Evolutionary conservation across 176 grass and related monocot species (phyloP).

Genomic region (Zoysia japonica): DNA sequence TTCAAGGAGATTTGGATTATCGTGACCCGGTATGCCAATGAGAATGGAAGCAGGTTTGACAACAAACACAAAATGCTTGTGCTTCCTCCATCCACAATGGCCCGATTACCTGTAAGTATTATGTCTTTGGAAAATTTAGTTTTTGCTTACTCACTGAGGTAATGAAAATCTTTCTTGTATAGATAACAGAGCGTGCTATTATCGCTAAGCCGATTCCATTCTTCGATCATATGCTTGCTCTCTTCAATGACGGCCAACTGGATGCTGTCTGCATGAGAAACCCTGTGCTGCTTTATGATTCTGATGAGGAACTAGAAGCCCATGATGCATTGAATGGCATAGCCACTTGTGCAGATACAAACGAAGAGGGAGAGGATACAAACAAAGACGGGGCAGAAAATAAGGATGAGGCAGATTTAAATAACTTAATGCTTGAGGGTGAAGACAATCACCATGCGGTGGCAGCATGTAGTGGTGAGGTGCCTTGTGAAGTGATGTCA

Average conservation of each 20-base stretch:
- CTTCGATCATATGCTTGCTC: constrained; percentile 46
- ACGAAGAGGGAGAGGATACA: background rate
- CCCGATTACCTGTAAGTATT: constrained; percentile 54
- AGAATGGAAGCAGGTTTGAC: constrained; percentile 41
- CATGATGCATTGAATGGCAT: constrained; percentile 33
- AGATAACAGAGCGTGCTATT: constrained; percentile 56
- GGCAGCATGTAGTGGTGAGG: constrained; percentile 30
- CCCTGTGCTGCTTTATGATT: constrained; percentile 18
- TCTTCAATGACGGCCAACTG: constrained; percentile 39
- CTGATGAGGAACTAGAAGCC: constrained; percentile 43
- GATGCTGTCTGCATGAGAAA: constrained; percentile 44
- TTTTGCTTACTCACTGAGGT: constrained; percentile 9
- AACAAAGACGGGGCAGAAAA: constrained; percentile 15
- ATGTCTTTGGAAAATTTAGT: constrained; percentile 7
- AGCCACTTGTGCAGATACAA: constrained; percentile 30
- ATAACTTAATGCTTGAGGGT: constrained; percentile 31
- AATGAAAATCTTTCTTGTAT: constrained; percentile 40
- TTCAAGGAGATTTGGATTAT: constrained; percentile 60
- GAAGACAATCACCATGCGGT: constrained; percentile 41
- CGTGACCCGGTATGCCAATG: constrained; percentile 40
- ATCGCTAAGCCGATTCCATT: constrained; percentile 52
- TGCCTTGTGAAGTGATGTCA: constrained; percentile 52
- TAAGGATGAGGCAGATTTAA: constrained; percentile 15
- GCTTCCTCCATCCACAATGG: constrained; percentile 46
- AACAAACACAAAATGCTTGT: constrained; percentile 52